phyloP scores from a whole-genome alignment of 2,329 filamentous ascomycete genomes.

The Trichoderma afroharzianum region DNA sequence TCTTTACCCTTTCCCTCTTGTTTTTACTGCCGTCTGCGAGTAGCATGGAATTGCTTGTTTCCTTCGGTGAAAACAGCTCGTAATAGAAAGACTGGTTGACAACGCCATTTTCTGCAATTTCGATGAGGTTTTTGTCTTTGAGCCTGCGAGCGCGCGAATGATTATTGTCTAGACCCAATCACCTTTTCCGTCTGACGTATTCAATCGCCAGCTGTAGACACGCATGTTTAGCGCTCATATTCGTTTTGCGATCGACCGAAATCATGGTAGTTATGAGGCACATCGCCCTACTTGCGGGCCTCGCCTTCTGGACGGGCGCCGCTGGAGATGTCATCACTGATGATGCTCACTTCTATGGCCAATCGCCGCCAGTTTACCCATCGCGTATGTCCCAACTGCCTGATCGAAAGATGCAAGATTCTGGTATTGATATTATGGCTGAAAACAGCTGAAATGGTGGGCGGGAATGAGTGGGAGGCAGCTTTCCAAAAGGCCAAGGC shows the following conservation, averaged over 20 bases:
- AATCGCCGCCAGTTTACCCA: constrained; percentile 49
- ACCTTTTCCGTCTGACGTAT: neutral
- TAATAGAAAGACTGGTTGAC: neutral
- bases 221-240: neutral
- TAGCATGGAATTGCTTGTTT: neutral
- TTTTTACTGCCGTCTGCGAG: neutral
- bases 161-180: neutral
- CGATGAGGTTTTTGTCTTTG: neutral
- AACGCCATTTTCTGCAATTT: neutral
- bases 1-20: neutral
- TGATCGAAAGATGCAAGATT: neutral
- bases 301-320: neutral
- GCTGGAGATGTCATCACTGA: constrained; percentile 32
- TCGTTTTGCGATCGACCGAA: neutral
- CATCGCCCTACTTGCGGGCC: constrained; percentile 6
- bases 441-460: constrained; percentile 48
- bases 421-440: neutral
- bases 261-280: constrained; percentile 3
- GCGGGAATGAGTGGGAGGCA: constrained; percentile 62
- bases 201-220: neutral
- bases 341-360: constrained; percentile 46
- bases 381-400: constrained; percentile 40
- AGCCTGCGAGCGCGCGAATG: neutral
- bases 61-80: neutral
- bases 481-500: constrained; percentile 64